Percentiles rank a stretch among this genome's conserved stretches.
These are phyloP conservation scores for Pseudocercospora pini-densiflorae DNA, from an alignment of 2,329 filamentous ascomycete genomes.

Conservation along the genomic window DNA sequence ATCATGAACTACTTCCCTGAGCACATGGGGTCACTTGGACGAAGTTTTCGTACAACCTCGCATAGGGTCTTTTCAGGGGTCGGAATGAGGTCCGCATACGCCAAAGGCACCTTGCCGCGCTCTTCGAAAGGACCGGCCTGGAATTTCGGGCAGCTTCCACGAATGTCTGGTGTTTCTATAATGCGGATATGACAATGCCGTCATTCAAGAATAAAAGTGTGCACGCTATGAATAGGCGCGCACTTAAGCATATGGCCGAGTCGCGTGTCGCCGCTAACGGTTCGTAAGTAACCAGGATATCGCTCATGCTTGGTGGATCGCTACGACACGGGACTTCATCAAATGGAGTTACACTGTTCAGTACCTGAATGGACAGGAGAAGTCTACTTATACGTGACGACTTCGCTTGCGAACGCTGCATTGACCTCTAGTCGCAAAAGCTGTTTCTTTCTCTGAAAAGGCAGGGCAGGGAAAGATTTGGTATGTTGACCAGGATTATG, in stretches of 20 bases:
- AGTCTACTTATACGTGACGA: neutral
- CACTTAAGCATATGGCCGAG: neutral
- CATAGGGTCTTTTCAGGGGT: neutral
- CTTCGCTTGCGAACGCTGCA: neutral
- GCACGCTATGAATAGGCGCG: conserved; percentile 11
- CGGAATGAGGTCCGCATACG: neutral
- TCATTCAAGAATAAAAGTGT: neutral
- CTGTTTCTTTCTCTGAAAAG: neutral
- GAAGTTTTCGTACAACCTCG: neutral
- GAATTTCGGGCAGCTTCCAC: neutral
- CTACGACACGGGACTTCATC: neutral
- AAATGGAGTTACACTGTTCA: neutral
- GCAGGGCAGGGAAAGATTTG: neutral
- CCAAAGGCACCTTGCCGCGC: neutral
- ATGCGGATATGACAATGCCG: neutral
- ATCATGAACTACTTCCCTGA: neutral
- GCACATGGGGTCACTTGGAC: neutral
- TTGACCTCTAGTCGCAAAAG: neutral
- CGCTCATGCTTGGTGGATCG: conserved; percentile 6
- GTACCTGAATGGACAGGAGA: neutral
- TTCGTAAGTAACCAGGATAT: neutral
- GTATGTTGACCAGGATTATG: conserved; percentile 2
- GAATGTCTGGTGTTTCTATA: neutral
- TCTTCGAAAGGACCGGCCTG: neutral
- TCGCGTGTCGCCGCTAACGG: neutral